These are phyloP conservation scores for Saraca asoca DNA, from an alignment of 331 rosid species.

Conservation along the genomic window DNA sequence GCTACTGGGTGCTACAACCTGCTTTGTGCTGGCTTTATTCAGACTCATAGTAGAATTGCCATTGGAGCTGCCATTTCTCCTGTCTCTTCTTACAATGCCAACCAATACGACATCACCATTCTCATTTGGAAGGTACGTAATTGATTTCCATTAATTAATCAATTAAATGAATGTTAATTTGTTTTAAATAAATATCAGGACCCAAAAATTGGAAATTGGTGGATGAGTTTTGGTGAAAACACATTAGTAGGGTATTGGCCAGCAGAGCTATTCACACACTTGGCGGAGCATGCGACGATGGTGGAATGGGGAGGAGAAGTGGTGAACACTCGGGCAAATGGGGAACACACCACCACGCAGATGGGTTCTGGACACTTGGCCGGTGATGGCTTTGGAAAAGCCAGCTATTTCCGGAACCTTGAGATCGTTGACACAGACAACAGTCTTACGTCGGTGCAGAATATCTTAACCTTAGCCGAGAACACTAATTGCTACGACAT, in stretches of 20 bases:
- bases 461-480: constrained; percentile 70
- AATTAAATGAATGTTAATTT: not conserved
- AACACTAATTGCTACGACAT: constrained; percentile 78
- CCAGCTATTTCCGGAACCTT: constrained; percentile 87
- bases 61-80: constrained; percentile 98
- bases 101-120: constrained; percentile 77
- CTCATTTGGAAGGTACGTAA: constrained; percentile 84
- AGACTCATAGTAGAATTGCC: constrained; percentile 75
- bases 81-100: constrained; percentile 56
- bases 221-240: constrained; percentile 89
- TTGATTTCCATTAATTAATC: not conserved
- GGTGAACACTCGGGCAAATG: constrained; percentile 67
- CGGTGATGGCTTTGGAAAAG: constrained; percentile 82
- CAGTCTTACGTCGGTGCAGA: constrained; percentile 59
- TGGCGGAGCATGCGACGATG: constrained; percentile 81
- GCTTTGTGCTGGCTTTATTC: constrained; percentile 84
- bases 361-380: constrained; percentile 94
- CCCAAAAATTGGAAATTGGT: constrained; percentile 90
- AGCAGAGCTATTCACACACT: constrained; percentile 82
- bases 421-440: constrained; percentile 89
- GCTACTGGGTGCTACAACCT: constrained; percentile 97
- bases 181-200: constrained; percentile 48
- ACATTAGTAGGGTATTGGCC: constrained; percentile 95
- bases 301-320: constrained; percentile 99
- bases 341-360: constrained; percentile 81